A percentile compares a stretch with the other conserved stretches of the same genome.
These are phyloP conservation scores for Seiridium cupressi DNA, from an alignment of 2,329 filamentous ascomycete species.

Conservation along the genomic window DNA sequence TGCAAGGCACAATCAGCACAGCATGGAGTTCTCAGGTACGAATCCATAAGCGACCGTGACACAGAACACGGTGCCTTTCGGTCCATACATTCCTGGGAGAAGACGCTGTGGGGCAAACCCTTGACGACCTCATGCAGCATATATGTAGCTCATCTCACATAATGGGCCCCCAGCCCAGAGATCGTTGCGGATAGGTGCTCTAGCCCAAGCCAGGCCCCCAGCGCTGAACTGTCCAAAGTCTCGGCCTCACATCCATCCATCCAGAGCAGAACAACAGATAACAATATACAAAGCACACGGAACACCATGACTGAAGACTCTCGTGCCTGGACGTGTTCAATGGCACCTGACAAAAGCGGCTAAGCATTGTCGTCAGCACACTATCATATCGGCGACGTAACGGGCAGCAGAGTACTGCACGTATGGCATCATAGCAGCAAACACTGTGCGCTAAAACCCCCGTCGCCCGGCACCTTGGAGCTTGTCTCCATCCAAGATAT, in stretches of 20 bases:
- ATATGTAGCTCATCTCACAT: neutral
- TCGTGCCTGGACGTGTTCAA: neutral
- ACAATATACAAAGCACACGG: neutral
- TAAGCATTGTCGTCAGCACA: slow-evolving; percentile 5
- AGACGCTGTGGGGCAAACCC: too few species aligned
- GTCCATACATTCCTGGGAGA: neutral
- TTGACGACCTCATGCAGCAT: neutral
- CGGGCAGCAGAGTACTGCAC: neutral
- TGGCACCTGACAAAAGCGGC: slow-evolving; percentile 8
- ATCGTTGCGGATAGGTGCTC: neutral
- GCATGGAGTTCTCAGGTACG: neutral
- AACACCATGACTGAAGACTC: too few species aligned
- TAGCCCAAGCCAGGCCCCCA: neutral
- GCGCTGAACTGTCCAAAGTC: too few species aligned
- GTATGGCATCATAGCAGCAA: neutral
- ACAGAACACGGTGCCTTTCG: neutral
- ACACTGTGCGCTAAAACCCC: neutral
- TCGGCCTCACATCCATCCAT: too few species aligned
- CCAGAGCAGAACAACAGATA: neutral
- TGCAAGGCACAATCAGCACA: neutral
- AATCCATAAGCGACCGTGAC: neutral
- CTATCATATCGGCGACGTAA: neutral
- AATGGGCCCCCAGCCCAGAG: neutral
- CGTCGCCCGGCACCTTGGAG: too few species aligned
- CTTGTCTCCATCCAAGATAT: too few species aligned